A percentile compares a stretch with the other conserved stretches of the same genome.
phyloP scores from a whole-genome alignment of 2,329 filamentous ascomycete species.

The Botrytis galanthina region DNA sequence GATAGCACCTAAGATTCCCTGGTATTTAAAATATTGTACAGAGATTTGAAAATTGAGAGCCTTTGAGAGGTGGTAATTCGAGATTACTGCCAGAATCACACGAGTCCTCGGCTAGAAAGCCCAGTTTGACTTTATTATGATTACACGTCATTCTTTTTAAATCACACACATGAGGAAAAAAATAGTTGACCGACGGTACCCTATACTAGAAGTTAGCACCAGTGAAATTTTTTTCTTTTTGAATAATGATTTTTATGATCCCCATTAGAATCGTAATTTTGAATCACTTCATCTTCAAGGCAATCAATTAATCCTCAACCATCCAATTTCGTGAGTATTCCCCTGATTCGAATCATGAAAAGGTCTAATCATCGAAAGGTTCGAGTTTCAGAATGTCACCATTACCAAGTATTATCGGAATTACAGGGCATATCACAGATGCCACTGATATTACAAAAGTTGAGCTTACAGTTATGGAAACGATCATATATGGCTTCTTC shows the following conservation, averaged over 20 bases:
- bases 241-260: background rate
- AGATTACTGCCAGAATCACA: background rate
- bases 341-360: no score
- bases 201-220: background rate
- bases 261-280: background rate
- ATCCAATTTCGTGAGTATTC: background rate
- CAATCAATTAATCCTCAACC: background rate
- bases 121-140: background rate
- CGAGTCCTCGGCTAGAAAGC: background rate
- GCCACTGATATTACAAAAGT: background rate
- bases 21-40: background rate
- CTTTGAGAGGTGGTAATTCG: background rate
- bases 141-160: background rate
- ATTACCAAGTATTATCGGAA: background rate
- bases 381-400: background rate
- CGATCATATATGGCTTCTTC: background rate
- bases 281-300: background rate
- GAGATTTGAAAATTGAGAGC: background rate
- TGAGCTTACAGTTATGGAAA: background rate
- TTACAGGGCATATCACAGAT: background rate
- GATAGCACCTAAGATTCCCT: rapidly evolving
- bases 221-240: background rate
- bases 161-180: background rate
- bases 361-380: background rate
- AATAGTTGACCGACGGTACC: background rate